phyloP scores from a whole-genome alignment of 148 eudicot species.

The Cornus kousa region DNA sequence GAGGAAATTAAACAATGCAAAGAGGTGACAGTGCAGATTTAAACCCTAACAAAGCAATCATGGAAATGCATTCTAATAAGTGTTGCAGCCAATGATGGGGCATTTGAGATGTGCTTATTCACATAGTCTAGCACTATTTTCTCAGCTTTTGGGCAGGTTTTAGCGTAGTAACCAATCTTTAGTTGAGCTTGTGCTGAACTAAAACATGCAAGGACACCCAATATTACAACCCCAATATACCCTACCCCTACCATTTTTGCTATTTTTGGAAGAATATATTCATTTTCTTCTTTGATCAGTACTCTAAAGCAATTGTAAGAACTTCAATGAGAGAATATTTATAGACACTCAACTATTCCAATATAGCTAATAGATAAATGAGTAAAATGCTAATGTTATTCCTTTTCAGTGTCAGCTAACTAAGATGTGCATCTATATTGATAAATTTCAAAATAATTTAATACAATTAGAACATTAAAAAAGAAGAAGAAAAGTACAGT shows the following conservation, averaged over 20 bases:
- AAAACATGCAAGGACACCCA: slow-evolving; percentile 15
- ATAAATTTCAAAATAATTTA: too few relatives aligned
- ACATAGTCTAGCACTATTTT: slow-evolving; percentile 42
- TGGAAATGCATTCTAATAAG: slow-evolving; percentile 56
- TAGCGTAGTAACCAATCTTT: slow-evolving; percentile 32
- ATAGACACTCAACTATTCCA: not conserved
- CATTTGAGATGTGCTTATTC: slow-evolving; percentile 37
- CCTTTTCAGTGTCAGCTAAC: not conserved
- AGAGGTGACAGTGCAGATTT: not conserved
- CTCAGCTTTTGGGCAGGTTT: slow-evolving; percentile 58
- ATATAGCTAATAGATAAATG: not conserved
- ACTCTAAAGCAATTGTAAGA: not conserved
- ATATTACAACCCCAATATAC: slow-evolving; percentile 1
- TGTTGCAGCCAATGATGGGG: slow-evolving; percentile 48
- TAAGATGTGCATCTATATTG: not conserved
- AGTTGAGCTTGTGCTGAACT: slow-evolving; percentile 26
- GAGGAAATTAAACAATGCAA: not conserved
- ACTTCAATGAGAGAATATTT: not conserved
- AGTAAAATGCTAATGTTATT: not conserved
- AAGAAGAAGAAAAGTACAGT: too few relatives aligned
- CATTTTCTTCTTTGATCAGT: not conserved
- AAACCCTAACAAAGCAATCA: slow-evolving; percentile 64
- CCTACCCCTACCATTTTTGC: not conserved
- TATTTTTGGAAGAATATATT: not conserved
- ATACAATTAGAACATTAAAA: too few relatives aligned